Evolutionary conservation across 2,329 filamentous ascomycete species (phyloP).

Genomic region (Hyphodiscus sp.): DNA sequence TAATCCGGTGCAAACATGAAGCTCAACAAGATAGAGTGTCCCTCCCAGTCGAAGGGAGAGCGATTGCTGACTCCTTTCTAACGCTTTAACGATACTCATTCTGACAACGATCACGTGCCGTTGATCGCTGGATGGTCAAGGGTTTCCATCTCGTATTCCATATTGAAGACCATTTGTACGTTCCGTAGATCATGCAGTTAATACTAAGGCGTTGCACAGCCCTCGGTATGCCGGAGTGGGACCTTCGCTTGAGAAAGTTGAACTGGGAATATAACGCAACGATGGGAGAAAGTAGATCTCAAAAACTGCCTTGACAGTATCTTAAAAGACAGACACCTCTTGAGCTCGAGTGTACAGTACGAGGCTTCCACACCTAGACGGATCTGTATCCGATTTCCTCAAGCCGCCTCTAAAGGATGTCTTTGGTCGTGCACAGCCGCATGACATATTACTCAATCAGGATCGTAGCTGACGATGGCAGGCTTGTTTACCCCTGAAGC

Average conservation of each 20-base stretch:
- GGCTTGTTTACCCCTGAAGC: not conserved
- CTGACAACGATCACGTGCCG: not conserved
- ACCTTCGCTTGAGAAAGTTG: not conserved
- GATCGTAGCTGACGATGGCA: not conserved
- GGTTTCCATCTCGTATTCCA: not conserved
- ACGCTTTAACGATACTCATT: not conserved
- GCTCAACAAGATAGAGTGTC: no score
- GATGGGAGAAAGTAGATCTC: not conserved
- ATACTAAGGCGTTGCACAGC: not conserved
- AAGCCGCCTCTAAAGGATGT: not conserved
- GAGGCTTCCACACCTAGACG: no score
- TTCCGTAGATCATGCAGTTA: not conserved
- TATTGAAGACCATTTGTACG: not conserved
- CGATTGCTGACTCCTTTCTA: no score
- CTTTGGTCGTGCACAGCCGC: not conserved
- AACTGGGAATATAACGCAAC: not conserved
- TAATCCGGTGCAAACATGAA: no score
- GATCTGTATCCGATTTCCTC: not conserved
- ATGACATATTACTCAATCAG: not conserved
- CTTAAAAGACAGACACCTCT: not conserved
- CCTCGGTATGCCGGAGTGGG: not conserved
- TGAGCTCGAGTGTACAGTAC: no score
- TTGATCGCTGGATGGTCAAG: not conserved
- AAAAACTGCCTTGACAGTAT: no score
- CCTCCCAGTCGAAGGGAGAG: no score